A percentile compares a stretch with the other conserved stretches of the same genome.
phyloP scores from a whole-genome alignment of 192 early-diverging fungal species.

The Martensiomyces pterosporus region DNA sequence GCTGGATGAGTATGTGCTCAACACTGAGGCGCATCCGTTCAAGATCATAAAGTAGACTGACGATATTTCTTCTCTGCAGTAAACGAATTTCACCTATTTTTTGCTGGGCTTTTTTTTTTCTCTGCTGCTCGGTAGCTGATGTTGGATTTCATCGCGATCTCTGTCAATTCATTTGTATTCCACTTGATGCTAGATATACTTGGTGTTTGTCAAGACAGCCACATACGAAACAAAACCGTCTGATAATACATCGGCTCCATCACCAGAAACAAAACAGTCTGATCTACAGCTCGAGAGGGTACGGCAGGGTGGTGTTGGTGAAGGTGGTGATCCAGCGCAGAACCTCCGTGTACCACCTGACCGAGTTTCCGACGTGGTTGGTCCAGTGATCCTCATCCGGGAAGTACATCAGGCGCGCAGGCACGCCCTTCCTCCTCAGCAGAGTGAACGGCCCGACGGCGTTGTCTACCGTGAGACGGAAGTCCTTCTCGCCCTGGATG shows the following conservation, averaged over 20 bases:
- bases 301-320: conserved; percentile 26
- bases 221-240: too few relatives aligned
- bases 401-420: conserved; percentile 65
- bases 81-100: background rate
- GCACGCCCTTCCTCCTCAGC: conserved; percentile 62
- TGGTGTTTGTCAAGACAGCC: too few relatives aligned
- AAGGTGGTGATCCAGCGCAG: conserved; percentile 52
- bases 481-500: conserved; percentile 67
- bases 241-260: too few relatives aligned
- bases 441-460: conserved; percentile 69
- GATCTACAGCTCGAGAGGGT: conserved; percentile 9
- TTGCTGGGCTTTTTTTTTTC: background rate
- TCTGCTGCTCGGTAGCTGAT: too few relatives aligned
- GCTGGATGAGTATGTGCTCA: conserved; percentile 84
- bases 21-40: conserved; percentile 93
- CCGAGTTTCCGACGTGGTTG: conserved; percentile 59
- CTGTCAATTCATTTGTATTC: too few relatives aligned
- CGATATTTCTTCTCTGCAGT: background rate
- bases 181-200: too few relatives aligned
- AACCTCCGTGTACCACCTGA: conserved; percentile 65
- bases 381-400: conserved; percentile 71
- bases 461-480: conserved; percentile 60
- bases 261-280: too few relatives aligned
- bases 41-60: conserved; percentile 22
- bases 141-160: too few relatives aligned